phyloP scores from a whole-genome alignment of 176 grass and related monocot genomes.

The Eremochloa ophiuroides region DNA sequence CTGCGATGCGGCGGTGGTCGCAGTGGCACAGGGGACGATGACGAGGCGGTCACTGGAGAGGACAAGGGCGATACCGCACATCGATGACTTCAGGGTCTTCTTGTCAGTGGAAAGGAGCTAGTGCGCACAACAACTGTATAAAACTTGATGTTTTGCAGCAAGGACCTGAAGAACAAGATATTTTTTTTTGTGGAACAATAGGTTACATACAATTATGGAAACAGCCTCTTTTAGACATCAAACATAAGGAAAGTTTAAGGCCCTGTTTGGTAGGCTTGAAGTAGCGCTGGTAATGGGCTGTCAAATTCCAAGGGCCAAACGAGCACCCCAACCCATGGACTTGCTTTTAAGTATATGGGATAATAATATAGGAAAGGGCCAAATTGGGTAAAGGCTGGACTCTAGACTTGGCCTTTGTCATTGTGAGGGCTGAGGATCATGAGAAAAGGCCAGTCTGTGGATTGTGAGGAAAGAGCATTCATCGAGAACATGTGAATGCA shows the following conservation, averaged over 20 bases:
- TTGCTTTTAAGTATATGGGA: too few species aligned
- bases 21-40: conserved; percentile 2
- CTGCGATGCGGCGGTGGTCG: background rate
- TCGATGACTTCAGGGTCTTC: conserved; percentile 18
- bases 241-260: background rate
- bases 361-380: too few species aligned
- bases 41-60: conserved; percentile 44
- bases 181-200: background rate
- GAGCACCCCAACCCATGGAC: too few species aligned
- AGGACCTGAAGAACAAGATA: background rate
- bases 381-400: too few species aligned
- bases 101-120: background rate
- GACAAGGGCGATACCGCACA: conserved; percentile 81
- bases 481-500: too few species aligned
- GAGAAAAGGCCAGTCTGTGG: too few species aligned
- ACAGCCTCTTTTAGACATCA: background rate
- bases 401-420: too few species aligned
- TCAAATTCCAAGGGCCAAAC: background rate
- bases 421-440: too few species aligned
- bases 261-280: background rate
- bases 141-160: background rate
- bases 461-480: too few species aligned
- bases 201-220: background rate
- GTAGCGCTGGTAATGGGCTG: background rate
- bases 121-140: background rate